Conservation (phyloP, 2,329 filamentous ascomycete species). For the Botrytis medusae region DNA sequence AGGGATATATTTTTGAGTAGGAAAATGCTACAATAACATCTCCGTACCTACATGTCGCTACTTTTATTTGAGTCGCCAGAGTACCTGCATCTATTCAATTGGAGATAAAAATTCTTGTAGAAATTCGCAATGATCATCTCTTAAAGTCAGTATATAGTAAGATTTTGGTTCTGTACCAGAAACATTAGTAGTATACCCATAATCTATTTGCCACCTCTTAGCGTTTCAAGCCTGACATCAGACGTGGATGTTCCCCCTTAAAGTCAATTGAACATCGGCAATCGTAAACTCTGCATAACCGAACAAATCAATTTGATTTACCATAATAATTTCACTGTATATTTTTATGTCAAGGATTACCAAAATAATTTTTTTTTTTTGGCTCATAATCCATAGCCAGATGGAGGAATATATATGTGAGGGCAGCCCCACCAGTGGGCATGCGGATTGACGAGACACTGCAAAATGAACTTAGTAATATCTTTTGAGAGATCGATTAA, state of each 20-base stretch:
- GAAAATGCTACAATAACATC: background rate
- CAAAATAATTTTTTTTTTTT: background rate
- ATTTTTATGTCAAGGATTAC: too few relatives aligned
- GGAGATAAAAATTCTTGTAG: rapidly evolving
- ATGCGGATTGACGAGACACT: too few relatives aligned
- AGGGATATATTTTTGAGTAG: background rate
- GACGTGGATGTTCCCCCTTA: background rate
- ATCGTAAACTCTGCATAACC: background rate
- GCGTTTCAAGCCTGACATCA: too few relatives aligned
- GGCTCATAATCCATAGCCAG: background rate
- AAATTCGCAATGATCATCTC: background rate
- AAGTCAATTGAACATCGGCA: background rate
- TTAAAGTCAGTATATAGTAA: background rate
- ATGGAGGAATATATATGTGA: background rate
- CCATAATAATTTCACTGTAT: background rate
- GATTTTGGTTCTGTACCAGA: too few relatives aligned
- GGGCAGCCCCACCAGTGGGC: too few relatives aligned
- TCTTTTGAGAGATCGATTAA: too few relatives aligned
- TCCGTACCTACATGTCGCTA: too few relatives aligned
- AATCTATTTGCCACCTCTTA: background rate
- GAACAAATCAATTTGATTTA: background rate
- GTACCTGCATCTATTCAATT: too few relatives aligned
- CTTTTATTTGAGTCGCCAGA: background rate
- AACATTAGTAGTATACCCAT: background rate
- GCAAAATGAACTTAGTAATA: too few relatives aligned